Conservation (phyloP, 345 rosid genomes). For the Eucalyptus victrix region DNA sequence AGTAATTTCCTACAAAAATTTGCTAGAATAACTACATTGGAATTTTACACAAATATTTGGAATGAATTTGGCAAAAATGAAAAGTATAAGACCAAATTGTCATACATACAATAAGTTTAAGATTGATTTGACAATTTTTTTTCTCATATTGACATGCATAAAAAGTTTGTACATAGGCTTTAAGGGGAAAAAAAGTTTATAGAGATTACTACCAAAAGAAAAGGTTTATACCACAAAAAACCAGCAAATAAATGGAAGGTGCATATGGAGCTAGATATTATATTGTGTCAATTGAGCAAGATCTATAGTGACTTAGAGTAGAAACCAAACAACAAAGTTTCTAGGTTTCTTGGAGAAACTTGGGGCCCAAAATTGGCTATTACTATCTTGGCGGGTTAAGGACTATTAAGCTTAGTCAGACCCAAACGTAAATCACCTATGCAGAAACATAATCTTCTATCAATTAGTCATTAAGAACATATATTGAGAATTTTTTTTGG, state of each 20-base stretch:
- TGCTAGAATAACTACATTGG: rapidly evolving
- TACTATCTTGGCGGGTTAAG: neutral
- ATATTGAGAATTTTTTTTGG: too few species aligned
- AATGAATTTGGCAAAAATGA: neutral
- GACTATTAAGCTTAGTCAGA: neutral
- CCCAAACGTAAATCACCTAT: neutral
- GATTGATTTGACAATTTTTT: neutral
- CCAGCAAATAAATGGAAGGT: neutral
- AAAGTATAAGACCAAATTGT: too few species aligned
- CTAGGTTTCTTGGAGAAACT: neutral
- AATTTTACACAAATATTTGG: too few species aligned
- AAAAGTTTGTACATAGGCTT: neutral
- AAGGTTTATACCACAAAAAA: neutral
- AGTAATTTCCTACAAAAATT: too few species aligned
- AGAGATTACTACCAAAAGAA: neutral
- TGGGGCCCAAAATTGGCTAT: neutral
- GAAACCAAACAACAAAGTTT: neutral
- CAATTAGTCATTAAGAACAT: neutral
- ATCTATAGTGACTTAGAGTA: neutral
- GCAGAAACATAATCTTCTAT: neutral
- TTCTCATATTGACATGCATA: neutral
- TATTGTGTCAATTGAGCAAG: too few species aligned
- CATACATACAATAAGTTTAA: too few species aligned
- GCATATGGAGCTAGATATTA: neutral
- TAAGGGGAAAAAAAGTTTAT: neutral